Base-by-base conservation (phyloP, 73 alveolate genomes). In the Stentor coeruleus region DNA sequence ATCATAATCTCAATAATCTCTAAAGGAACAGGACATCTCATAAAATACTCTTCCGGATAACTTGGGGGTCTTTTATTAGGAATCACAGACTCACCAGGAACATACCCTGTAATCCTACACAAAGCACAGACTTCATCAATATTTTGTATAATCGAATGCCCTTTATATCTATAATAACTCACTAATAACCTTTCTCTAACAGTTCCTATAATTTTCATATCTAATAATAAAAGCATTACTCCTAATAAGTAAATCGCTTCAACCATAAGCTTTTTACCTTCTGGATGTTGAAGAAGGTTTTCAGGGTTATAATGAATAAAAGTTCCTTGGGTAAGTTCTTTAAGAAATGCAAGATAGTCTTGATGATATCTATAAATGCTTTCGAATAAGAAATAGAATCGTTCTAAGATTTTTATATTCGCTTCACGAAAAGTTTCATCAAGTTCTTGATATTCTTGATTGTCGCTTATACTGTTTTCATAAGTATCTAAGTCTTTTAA, bases 141-240 rank as follows among this genome's bases (percentile, higher is more conserved):
- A 88, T 87, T 88, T 26, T 91, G 96, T 57, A 91, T 92, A 3
- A 95, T 75, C 58, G 92, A 79, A 89, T 90, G 89, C 0, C 99
- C 97, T 85, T 90, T 92, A 89, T 94, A 94, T 90, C 99, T 87
- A 74, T 90, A 87, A 85, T 92, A 94, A 84, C 95, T 85, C n/a
- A 94, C 97, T 42, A 94, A 89, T 59, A 94, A 26, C 82, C 95
- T 90, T 85, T 94, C 99, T 85, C 99, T 87, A 11, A 91, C 90
- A 2, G 88, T 82, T 3, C 94, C 93, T 40, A 97, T 97, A 39
- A 94, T 92, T 58, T 90, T 86, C 85, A 96, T 87, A 86, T 94
- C 99, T 36, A 90, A 88, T 75, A 94, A 90, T 72, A 94, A 80
- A 36, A 94, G 94, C 97, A 85, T 84, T 41, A 90, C 97, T 36